Base-by-base conservation (phyloP, 2,329 filamentous ascomycete genomes). In the Colletotrichum sp. region DNA sequence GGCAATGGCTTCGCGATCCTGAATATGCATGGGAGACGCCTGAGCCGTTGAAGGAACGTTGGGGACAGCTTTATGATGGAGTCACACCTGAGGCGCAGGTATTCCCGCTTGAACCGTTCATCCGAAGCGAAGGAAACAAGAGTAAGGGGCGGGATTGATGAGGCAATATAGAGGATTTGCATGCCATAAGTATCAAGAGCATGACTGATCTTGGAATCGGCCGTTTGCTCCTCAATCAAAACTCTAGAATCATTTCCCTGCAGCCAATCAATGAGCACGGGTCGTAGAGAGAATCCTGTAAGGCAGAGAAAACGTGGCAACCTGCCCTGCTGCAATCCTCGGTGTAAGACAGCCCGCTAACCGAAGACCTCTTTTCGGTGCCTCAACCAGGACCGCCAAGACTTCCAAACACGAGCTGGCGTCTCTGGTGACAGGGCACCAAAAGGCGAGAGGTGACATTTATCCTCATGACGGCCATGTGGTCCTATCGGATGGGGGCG, bases 21-120 rank as follows among this genome's bases (percentile, higher is more conserved):
- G 87, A 89, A 74, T 80, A 86, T 26, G 87, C 87, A 0, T 90
- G 89, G 89, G 80, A 87, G 76, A 88, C 86, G 1, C 88, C 88
- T 0, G 80, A 81, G 6, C 82, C 80, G 2, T 81, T 90, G 82
- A 86, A 77, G 82, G 82, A 81, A 5, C 83, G 87, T 12, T 93
- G 90, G 89, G 84, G 87, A 24, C 83, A 86, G 12, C 82, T 93
- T 1, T 93, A 91, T 78, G 84, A 86, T 1, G 88, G 85, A 4
- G 85, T 92, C 5, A 87, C 83, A 6, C 83, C 87, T 0, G 89
- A 91, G 74, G 87, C 85, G 7, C 85, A 89, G 48, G 87, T 91
- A 0, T 90, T 93, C 70, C 91, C 91, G 0, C 82, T 92, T 3
- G 89, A 93, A 79, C 89, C 90, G 3, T 78, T 76, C 59, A 80